Evolutionary conservation across 345 rosid species (phyloP).

Genomic region (Pugionium cornutum): DNA sequence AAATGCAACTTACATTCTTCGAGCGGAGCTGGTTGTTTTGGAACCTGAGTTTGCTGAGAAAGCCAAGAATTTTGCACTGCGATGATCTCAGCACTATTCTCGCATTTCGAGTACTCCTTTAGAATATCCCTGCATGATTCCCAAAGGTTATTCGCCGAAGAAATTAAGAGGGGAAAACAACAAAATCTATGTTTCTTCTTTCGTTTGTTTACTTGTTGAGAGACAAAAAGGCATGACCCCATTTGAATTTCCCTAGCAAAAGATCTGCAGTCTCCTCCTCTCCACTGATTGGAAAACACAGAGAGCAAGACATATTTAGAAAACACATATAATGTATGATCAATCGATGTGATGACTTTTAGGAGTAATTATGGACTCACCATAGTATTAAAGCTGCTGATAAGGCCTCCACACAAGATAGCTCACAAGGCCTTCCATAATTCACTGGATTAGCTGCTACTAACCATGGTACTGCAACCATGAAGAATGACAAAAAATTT

Average conservation of each 20-base stretch:
- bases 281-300: constrained; percentile 54
- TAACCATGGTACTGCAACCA: constrained; percentile 88
- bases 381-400: constrained; percentile 91
- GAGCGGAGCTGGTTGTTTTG: constrained; percentile 47
- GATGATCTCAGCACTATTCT: constrained; percentile 74
- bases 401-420: constrained; percentile 94
- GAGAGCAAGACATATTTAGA: constrained; percentile 16
- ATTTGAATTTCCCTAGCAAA: constrained; percentile 90
- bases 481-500: neutral
- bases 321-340: constrained; percentile 1
- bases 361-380: constrained; percentile 40
- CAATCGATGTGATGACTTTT: neutral
- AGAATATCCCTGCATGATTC: constrained; percentile 65
- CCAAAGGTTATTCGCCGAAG: too few relatives aligned
- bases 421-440: constrained; percentile 91
- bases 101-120: constrained; percentile 76
- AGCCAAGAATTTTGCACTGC: constrained; percentile 87
- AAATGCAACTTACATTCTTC: constrained; percentile 45
- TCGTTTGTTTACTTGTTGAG: constrained; percentile 64
- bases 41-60: constrained; percentile 62
- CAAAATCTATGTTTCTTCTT: neutral
- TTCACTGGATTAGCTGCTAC: constrained; percentile 99
- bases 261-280: constrained; percentile 79
- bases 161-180: neutral
- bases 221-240: constrained; percentile 98